These are phyloP conservation scores for Sphaerulina musiva DNA, from an alignment of 2,329 filamentous ascomycete species.

Conservation along the genomic window DNA sequence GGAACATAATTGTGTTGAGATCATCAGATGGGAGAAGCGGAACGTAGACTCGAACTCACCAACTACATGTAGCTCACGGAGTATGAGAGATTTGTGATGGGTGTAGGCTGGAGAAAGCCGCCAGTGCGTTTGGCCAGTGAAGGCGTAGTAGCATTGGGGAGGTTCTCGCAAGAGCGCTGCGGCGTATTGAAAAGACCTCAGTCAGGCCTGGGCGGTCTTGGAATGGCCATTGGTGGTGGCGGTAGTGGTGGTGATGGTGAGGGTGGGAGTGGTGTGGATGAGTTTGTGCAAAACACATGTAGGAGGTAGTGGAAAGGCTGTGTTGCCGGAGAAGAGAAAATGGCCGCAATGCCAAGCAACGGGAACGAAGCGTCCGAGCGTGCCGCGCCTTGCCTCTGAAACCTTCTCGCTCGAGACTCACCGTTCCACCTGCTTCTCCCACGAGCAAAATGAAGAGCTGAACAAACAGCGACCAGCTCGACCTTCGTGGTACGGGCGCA, in stretches of 20 bases:
- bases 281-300: neutral
- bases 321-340: conserved; percentile 4
- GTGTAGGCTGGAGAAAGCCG: neutral
- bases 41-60: conserved; percentile 13
- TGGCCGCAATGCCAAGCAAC: conserved; percentile 6
- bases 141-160: neutral
- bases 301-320: too few relatives aligned
- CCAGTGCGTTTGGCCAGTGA: neutral
- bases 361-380: neutral
- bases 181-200: neutral
- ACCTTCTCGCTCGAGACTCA: neutral
- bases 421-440: neutral
- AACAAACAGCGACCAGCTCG: conserved; percentile 11
- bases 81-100: too few relatives aligned
- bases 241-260: neutral
- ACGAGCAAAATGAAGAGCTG: conserved; percentile 16
- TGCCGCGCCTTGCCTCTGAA: conserved; percentile 3
- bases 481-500: conserved; percentile 1
- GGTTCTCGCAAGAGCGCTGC: neutral
- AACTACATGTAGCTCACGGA: neutral
- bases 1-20: conserved; percentile 32
- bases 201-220: neutral
- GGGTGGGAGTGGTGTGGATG: neutral
- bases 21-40: conserved; percentile 23
- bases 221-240: neutral